Evolutionary conservation across 192 early-diverging fungal species (phyloP).

Genomic region (Linnemannia zychae): DNA sequence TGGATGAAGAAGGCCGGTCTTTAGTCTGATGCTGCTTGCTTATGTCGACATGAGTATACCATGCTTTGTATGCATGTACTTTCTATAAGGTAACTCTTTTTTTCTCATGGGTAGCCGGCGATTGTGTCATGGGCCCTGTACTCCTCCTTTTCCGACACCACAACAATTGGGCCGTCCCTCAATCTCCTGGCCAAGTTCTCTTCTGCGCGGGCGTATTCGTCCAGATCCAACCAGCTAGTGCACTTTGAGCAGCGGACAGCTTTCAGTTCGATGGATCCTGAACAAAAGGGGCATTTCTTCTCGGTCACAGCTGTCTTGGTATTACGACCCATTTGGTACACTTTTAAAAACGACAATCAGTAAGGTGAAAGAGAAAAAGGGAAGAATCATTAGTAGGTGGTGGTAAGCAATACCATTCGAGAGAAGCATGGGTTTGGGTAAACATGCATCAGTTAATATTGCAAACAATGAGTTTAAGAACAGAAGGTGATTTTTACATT

Average conservation of each 20-base stretch:
- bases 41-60: neutral
- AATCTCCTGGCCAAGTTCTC: neutral
- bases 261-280: constrained; percentile 13
- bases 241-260: constrained; percentile 33
- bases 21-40: neutral
- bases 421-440: neutral
- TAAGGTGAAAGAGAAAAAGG: neutral
- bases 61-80: neutral
- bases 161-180: neutral
- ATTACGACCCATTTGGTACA: constrained; percentile 53
- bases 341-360: neutral
- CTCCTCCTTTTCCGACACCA: neutral
- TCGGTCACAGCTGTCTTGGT: constrained; percentile 26
- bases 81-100: neutral
- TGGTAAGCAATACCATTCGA: neutral
- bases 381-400: no score
- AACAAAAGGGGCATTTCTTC: constrained; percentile 38
- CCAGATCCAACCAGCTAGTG: constrained; percentile 40
- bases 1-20: no score
- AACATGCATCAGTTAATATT: no score
- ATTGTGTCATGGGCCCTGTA: neutral
- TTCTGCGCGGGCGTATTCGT: constrained; percentile 29
- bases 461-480: neutral
- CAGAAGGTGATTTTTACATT: constrained; percentile 31
- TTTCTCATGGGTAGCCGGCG: neutral